phyloP scores from a whole-genome alignment of 2,329 filamentous ascomycete genomes.

The Alternaria arbusti region DNA sequence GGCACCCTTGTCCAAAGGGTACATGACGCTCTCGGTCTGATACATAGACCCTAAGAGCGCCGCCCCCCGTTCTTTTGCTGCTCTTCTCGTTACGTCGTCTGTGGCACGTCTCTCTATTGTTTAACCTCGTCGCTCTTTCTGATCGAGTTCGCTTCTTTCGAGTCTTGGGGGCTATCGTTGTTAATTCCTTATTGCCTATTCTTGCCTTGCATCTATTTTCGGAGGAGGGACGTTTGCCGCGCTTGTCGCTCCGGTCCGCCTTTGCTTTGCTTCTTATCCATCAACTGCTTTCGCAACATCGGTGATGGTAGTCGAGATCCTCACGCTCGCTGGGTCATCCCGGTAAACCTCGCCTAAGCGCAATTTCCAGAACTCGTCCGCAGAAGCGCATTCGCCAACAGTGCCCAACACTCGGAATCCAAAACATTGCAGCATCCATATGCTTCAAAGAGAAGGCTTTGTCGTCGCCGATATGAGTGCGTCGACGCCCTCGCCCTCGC shows the following conservation, averaged over 20 bases:
- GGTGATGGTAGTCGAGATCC: slow-evolving; percentile 25
- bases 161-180: slow-evolving; percentile 14
- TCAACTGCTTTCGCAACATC: slow-evolving; percentile 6
- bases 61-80: slow-evolving; percentile 3
- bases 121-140: slow-evolving; percentile 35
- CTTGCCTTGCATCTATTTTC: slow-evolving; percentile 3
- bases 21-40: slow-evolving; percentile 10
- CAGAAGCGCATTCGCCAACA: slow-evolving; percentile 19
- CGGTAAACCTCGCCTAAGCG: slow-evolving; percentile 31
- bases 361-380: slow-evolving; percentile 25
- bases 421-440: slow-evolving; percentile 29
- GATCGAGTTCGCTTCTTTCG: slow-evolving; percentile 17
- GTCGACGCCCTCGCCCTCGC: slow-evolving; percentile 26
- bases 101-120: slow-evolving; percentile 26
- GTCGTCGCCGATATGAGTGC: slow-evolving; percentile 41
- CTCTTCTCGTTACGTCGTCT: slow-evolving; percentile 1
- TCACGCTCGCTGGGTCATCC: slow-evolving; percentile 25
- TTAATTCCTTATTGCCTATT: slow-evolving; percentile 10
- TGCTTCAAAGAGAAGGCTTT: slow-evolving; percentile 43
- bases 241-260: slow-evolving; percentile 1
- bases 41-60: slow-evolving; percentile 14
- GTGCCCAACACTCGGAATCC: slow-evolving; percentile 5
- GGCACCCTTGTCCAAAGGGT: slow-evolving; percentile 5
- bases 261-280: slow-evolving; percentile 1
- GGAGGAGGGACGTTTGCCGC: background rate